Conservation (phyloP, 164 flowering plant species). For the Protea cynaroides region DNA sequence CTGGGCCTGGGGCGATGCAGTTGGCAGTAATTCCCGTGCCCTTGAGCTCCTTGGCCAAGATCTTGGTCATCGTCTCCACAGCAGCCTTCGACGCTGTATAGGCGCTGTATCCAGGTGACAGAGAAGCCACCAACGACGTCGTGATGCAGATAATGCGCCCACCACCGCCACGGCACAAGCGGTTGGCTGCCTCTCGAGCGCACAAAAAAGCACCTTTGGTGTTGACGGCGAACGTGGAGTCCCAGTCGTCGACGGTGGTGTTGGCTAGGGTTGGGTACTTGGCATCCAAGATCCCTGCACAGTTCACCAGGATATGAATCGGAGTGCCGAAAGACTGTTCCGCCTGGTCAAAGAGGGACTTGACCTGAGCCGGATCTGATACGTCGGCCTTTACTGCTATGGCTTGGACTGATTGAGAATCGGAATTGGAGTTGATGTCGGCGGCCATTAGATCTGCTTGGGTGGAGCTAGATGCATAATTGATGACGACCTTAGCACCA, state of each 20-base stretch:
- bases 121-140: slow-evolving; percentile 32
- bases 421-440: slow-evolving; percentile 18
- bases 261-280: slow-evolving; percentile 37
- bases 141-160: slow-evolving; percentile 48
- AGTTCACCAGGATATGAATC: slow-evolving; percentile 51
- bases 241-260: slow-evolving; percentile 42
- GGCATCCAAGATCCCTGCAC: slow-evolving; percentile 45
- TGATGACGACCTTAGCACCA: slow-evolving; percentile 46
- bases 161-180: slow-evolving; percentile 45
- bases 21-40: slow-evolving; percentile 56
- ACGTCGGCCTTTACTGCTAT: slow-evolving; percentile 42
- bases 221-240: slow-evolving; percentile 38
- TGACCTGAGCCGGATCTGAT: slow-evolving; percentile 44
- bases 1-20: slow-evolving; percentile 58
- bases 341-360: slow-evolving; percentile 47
- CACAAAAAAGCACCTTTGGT: slow-evolving; percentile 47
- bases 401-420: slow-evolving; percentile 24
- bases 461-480: slow-evolving; percentile 30
- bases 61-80: slow-evolving; percentile 56
- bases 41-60: slow-evolving; percentile 54
- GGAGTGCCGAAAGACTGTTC: slow-evolving; percentile 31
- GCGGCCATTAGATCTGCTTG: slow-evolving; percentile 22
- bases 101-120: slow-evolving; percentile 34
- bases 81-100: slow-evolving; percentile 61
- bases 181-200: slow-evolving; percentile 45